Evolutionary conservation across 306 rosid genomes (phyloP).

Genomic region (Trifolium dubium): DNA sequence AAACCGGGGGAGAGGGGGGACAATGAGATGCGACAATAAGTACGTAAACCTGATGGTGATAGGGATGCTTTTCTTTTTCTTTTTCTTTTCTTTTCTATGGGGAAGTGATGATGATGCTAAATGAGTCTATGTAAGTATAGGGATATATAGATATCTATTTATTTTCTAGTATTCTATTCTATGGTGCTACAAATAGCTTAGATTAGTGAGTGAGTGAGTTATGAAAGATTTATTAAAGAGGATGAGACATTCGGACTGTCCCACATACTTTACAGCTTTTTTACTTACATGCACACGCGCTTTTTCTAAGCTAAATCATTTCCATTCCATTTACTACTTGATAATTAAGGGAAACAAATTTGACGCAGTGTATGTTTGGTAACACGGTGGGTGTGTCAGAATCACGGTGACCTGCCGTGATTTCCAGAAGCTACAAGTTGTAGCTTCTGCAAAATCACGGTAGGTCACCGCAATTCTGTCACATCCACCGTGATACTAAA

Average conservation of each 20-base stretch:
- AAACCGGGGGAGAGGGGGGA: slow-evolving; percentile 30
- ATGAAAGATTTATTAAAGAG: slow-evolving; percentile 13
- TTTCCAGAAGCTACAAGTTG: too few species aligned
- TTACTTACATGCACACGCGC: slow-evolving; percentile 23
- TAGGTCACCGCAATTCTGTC: too few species aligned
- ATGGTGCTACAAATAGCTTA: slow-evolving; percentile 33
- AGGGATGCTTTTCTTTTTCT: background rate
- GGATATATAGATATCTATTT: background rate
- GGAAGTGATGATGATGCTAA: slow-evolving; percentile 37
- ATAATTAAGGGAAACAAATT: too few species aligned
- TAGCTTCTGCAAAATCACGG: too few species aligned
- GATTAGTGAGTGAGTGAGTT: background rate
- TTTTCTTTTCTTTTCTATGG: slow-evolving; percentile 37
- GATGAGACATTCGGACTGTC: slow-evolving; percentile 97
- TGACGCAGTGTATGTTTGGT: too few species aligned
- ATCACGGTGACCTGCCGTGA: too few species aligned
- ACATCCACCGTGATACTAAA: too few species aligned
- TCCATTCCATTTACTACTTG: too few species aligned
- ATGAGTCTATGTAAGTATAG: slow-evolving; percentile 15
- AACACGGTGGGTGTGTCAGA: too few species aligned
- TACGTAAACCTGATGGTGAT: slow-evolving; percentile 44
- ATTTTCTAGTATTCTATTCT: background rate
- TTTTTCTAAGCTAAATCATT: background rate
- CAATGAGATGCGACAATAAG: slow-evolving; percentile 51
- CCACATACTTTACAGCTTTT: slow-evolving; percentile 78